Conservation (phyloP, 2,329 filamentous ascomycete genomes). For the Aspergillus luchuensis region DNA sequence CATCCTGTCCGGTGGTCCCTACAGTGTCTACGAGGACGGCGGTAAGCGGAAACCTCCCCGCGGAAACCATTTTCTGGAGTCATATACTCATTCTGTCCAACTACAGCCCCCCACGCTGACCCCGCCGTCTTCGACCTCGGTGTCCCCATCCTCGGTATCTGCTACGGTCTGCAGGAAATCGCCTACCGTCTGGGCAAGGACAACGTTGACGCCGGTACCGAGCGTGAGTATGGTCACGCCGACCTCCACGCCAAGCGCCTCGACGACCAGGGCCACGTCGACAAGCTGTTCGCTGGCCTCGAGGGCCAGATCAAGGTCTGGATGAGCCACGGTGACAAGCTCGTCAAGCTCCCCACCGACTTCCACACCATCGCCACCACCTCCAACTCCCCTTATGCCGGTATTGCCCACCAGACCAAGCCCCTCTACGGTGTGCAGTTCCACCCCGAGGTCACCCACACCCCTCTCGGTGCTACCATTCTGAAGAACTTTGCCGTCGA, state of each 20-base stretch:
- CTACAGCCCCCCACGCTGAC: conserved; percentile 72
- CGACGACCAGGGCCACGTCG: conserved; percentile 60
- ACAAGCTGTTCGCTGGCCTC: conserved; percentile 76
- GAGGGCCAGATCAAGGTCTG: conserved; percentile 71
- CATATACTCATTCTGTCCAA: neutral
- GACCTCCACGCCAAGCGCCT: conserved; percentile 63
- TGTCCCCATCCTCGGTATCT: conserved; percentile 64
- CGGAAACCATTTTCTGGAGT: neutral
- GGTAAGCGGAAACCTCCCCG: conserved; percentile 1
- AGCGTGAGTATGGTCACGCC: conserved; percentile 72
- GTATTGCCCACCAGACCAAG: conserved; percentile 60
- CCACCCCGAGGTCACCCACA: conserved; percentile 76
- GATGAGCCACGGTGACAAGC: conserved; percentile 91
- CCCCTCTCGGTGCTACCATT: conserved; percentile 58
- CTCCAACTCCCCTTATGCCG: conserved; percentile 74
- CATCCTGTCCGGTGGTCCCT: conserved; percentile 54
- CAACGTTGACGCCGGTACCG: conserved; percentile 69
- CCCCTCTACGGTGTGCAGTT: conserved; percentile 83
- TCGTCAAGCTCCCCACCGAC: conserved; percentile 69
- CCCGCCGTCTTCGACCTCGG: conserved; percentile 76
- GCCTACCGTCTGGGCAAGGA: conserved; percentile 67
- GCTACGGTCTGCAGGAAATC: conserved; percentile 69
- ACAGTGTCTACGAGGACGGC: conserved; percentile 78
- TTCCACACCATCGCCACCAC: conserved; percentile 77
- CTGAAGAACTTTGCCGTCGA: conserved; percentile 80